Evolutionary conservation across 192 early-diverging fungal genomes (phyloP), one percentile per base, ranked within the genome.

Genomic region (Chytriomyces sp.): DNA sequence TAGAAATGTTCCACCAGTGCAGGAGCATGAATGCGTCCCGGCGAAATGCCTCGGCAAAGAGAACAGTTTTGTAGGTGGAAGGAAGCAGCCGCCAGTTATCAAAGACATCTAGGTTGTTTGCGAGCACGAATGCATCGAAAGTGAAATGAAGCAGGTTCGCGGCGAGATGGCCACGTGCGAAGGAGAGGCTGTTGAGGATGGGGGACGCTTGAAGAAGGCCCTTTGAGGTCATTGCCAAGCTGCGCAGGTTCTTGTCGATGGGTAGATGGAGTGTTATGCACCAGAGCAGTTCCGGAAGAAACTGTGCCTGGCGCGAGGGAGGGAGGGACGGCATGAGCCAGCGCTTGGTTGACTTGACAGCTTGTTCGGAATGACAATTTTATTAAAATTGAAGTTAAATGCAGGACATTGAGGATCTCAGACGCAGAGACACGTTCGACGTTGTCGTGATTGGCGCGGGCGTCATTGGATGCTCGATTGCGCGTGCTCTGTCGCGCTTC

Each of bases 391-490:
- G 4, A 35, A 35, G 1, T 35, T 4, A 35, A 35, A 35, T 35
- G 35, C 35, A 35, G 35, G 35, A 35, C 35, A 35, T 35, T 35
- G 35, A 35, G 35, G 35, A 35, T 35, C 35, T 35, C 35, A 35
- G 35, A 35, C 35, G 35, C 35, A 35, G 35, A 35, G 35, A 2
- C 26, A 48, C 75, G 49, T 60, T 72, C 43, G 83, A 84, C 59
- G 80, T 81, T 4, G 50, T 85, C 8, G 84, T 85, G 45, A 80
- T 86, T 44, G 85, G 85, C 11, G 84, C 75, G 53, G 85, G 85
- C 7, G 85, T 77, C 1, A 77, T 86, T 65, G 85, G 85, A 7
- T 79, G 82, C 50, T 50, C 85, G 61, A 82, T 86, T 64, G 85
- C 85, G 11, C 74, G 85, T 7, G 48, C 69, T 28, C 80, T 86